Evolutionary conservation across 2,329 filamentous ascomycete genomes (phyloP).

Genomic region (Colletotrichum lentis): DNA sequence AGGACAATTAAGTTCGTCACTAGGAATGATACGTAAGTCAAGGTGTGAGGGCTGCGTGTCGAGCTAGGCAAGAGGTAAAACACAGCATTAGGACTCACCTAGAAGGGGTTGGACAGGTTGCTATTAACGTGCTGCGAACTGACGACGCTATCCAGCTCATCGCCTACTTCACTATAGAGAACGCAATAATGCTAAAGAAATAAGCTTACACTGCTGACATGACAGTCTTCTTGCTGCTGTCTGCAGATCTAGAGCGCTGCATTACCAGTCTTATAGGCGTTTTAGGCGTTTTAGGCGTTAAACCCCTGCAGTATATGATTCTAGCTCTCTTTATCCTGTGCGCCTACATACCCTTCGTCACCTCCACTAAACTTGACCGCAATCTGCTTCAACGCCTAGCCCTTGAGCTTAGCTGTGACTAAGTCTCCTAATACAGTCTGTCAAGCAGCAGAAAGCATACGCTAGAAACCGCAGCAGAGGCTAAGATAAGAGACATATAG

Average conservation of each 20-base stretch:
- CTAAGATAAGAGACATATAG: constrained; percentile 45
- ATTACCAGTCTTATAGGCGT: background rate
- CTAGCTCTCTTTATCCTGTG: constrained; percentile 36
- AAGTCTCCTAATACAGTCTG: background rate
- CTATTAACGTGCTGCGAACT: constrained; percentile 7
- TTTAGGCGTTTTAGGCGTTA: constrained; percentile 11
- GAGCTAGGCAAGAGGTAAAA: constrained; percentile 49
- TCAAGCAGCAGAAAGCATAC: background rate
- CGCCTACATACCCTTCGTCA: constrained; percentile 32
- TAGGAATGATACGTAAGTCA: constrained; percentile 52
- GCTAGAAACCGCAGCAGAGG: constrained; percentile 4
- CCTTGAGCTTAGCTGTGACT: background rate
- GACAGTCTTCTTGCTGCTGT: background rate
- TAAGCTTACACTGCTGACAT: background rate
- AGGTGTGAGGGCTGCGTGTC: constrained; percentile 55
- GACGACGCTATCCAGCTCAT: background rate
- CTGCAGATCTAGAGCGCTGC: background rate
- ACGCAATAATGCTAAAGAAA: no score
- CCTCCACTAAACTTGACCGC: constrained; percentile 40
- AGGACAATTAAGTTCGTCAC: constrained; percentile 8
- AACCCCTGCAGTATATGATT: constrained; percentile 40
- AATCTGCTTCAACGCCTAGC: constrained; percentile 1
- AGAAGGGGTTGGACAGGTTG: background rate
- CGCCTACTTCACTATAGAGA: background rate
- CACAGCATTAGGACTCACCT: background rate